Conservation (phyloP, 208 protist species). For the Leishmania major region DNA sequence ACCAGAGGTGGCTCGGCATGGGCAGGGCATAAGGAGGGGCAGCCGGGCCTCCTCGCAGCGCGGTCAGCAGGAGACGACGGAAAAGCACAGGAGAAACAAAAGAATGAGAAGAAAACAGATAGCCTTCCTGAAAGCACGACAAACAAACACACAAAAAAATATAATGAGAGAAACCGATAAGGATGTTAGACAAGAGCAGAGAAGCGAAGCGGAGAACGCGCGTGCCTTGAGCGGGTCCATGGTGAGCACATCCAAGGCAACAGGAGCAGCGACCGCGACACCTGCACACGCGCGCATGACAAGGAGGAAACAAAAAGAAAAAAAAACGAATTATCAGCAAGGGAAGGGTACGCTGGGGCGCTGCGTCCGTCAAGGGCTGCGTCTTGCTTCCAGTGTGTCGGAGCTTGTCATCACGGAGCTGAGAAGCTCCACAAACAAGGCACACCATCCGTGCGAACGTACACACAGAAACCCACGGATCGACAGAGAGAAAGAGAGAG, state of each 20-base stretch:
- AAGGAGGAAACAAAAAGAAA: neutral
- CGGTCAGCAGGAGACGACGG: neutral
- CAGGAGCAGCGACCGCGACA: neutral
- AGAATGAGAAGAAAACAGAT: neutral
- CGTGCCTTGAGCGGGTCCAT: neutral
- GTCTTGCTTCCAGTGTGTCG: neutral
- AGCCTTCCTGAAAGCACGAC: no score
- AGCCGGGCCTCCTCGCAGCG: neutral
- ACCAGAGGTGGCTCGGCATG: neutral
- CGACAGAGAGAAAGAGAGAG: neutral
- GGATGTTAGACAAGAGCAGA: neutral
- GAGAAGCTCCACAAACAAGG: neutral
- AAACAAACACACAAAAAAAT: no score
- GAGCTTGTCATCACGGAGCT: neutral
- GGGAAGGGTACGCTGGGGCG: neutral
- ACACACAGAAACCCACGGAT: neutral
- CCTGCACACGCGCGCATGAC: neutral
- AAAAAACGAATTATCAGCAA: neutral
- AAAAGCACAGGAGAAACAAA: neutral
- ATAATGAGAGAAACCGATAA: neutral
- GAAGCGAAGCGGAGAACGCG: neutral
- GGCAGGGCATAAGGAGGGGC: neutral
- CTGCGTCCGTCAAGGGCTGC: neutral
- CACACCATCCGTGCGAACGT: neutral
- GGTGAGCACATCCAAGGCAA: neutral